Percentiles rank a stretch among this genome's conserved stretches.
phyloP scores from a whole-genome alignment of 352 stramenopile genomes.

The Blastocystis sp. region DNA sequence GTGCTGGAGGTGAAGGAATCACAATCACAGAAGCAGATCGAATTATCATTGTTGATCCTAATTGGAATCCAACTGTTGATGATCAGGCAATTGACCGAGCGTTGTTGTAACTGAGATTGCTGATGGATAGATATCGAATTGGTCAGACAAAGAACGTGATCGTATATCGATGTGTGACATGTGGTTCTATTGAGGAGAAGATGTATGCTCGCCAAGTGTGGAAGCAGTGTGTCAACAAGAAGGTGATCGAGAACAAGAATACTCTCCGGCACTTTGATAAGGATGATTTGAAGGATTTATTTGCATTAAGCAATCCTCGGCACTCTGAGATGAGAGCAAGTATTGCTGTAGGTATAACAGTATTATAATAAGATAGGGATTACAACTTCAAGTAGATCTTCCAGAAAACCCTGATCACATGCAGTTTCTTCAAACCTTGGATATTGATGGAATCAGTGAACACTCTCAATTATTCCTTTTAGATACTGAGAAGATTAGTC shows the following conservation, averaged over 20 bases:
- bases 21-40: conserved; percentile 70
- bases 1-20: conserved; percentile 36
- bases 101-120: neutral
- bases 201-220: conserved; percentile 76
- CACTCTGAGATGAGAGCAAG: neutral
- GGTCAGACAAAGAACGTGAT: conserved; percentile 76
- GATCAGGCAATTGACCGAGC: conserved; percentile 86
- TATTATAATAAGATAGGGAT: neutral
- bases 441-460: conserved; percentile 50
- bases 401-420: neutral
- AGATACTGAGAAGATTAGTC: neutral
- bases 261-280: neutral
- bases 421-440: neutral
- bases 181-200: conserved; percentile 81
- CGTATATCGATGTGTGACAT: conserved; percentile 80
- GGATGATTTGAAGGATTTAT: conserved; percentile 15
- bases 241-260: conserved; percentile 29
- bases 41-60: conserved; percentile 81
- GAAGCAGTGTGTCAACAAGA: conserved; percentile 51
- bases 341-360: neutral
- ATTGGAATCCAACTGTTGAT: conserved; percentile 86
- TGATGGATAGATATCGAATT: conserved; percentile 69
- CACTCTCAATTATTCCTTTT: conserved; percentile 17
- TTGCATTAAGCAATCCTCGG: neutral
- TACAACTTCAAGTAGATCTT: conserved; percentile 5